Percentiles rank a stretch among this genome's conserved stretches.
phyloP scores from a whole-genome alignment of 257 asterid species.

The Solanum sitiens region DNA sequence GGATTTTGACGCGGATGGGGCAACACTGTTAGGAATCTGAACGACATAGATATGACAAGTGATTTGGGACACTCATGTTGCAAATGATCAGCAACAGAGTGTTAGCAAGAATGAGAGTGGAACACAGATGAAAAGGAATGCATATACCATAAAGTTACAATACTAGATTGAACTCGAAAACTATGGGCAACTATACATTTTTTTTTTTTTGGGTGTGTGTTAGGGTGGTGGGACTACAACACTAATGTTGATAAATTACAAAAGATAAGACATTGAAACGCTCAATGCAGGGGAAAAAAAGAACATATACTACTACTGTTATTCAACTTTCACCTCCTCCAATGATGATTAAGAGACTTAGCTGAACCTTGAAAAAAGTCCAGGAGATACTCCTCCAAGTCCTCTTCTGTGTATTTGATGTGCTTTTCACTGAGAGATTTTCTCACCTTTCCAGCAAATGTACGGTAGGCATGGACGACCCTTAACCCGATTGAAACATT shows the following conservation, averaged over 20 bases:
- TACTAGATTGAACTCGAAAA: not conserved
- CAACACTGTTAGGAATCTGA: not conserved
- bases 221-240: not conserved
- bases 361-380: conserved; percentile 52
- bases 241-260: not conserved
- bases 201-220: not conserved
- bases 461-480: conserved; percentile 45
- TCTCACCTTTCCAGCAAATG: conserved; percentile 19
- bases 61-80: not conserved
- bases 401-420: conserved; percentile 54
- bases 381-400: conserved; percentile 37
- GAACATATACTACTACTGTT: not conserved
- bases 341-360: conserved; percentile 29
- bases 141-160: not conserved
- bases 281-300: not conserved
- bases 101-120: not conserved
- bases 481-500: conserved; percentile 29
- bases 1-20: not conserved
- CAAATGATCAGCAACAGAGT: not conserved
- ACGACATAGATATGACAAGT: not conserved
- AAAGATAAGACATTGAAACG: not conserved
- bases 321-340: conserved; percentile 25
- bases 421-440: conserved; percentile 33
- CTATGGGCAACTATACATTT: not conserved
- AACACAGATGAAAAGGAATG: not conserved